These are phyloP conservation scores for Tylopilus plumbeoviolaceoides DNA, from an alignment of 768 basidiomycete genomes.

Conservation along the genomic window DNA sequence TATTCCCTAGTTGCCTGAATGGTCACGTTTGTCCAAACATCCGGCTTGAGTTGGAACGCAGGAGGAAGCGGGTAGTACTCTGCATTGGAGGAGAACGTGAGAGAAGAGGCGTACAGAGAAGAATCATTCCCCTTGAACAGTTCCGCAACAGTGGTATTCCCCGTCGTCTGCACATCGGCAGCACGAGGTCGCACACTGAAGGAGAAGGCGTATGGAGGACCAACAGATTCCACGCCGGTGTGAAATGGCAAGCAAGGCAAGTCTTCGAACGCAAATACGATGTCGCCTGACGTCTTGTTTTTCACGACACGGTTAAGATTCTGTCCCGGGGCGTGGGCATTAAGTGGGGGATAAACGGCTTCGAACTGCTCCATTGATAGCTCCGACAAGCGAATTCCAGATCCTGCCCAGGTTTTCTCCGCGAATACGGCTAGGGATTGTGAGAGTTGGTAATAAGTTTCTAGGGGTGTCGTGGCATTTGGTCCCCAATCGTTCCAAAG, in stretches of 20 bases:
- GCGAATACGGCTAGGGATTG: constrained; percentile 38
- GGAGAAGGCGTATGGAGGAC: constrained; percentile 40
- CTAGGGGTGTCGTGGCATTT: constrained; percentile 41
- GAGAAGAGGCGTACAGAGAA: constrained; percentile 32
- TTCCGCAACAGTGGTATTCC: constrained; percentile 13
- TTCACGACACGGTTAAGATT: constrained; percentile 40
- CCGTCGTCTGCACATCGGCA: constrained; percentile 9
- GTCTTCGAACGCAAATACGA: constrained; percentile 28
- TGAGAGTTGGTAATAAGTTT: constrained; percentile 41
- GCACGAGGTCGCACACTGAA: constrained; percentile 36
- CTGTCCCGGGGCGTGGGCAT: constrained; percentile 39
- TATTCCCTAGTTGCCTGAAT: constrained; percentile 35
- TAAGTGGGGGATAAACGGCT: constrained; percentile 32
- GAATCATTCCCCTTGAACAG: constrained; percentile 37
- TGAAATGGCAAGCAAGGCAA: constrained; percentile 18
- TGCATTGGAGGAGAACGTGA: constrained; percentile 37
- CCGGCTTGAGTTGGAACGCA: constrained; percentile 23
- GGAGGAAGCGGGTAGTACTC: constrained; percentile 35
- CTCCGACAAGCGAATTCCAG: constrained; percentile 31
- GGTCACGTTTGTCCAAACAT: constrained; percentile 32
- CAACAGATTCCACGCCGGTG: constrained; percentile 36
- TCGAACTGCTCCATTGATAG: constrained; percentile 37
- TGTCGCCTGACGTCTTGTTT: constrained; percentile 19
- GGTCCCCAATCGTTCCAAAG: constrained; percentile 46
- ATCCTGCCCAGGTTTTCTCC: constrained; percentile 43